Evolutionary conservation across 1,139 yeast species (phyloP), one percentile per base, ranked within the genome.

Genomic region (Geotrichum carabidarum): DNA sequence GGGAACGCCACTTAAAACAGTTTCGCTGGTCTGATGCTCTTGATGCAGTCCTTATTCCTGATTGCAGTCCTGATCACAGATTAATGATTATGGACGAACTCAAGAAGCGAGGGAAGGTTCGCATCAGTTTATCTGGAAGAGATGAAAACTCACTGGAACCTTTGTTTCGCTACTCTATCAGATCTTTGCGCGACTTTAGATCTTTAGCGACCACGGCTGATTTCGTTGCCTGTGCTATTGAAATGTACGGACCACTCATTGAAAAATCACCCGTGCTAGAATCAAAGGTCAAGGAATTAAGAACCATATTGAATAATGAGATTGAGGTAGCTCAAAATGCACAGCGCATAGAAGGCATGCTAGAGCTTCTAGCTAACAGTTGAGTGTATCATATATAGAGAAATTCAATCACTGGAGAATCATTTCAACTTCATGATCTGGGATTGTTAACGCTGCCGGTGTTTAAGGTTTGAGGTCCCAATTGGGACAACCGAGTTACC

Each of bases 1-100:
- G 85, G 67, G 99, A 93, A 70, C 85, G 79, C 67, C 86, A 86
- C 63, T 76, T 93, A 59, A 87, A 88, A 67, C 86, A 86, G 32
- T 93, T 93, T 74, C 81, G 87, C 67, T 93, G 98, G 97, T 69
- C 83, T 2, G 97, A 91, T 62, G 97, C 98, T 1, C 77, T 93
- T 53, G 96, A 93, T 68, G 78, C 84, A 58, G 97, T 96, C 1
- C 83, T 93, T 62, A 75, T 80, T 15, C 78, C 84, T 2, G 96
- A 95, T 3, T 78, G 84, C 66, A 82, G 93, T 1, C 81, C 83
- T 59, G 96, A 90, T 63, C 77, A 84, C 58, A 86, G 95, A 0
- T 74, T 88, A 11, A 84, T 95, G 11, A 88, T 89, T 6, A 75
- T 93, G 57, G 84, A 83, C 62, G 98, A 93, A 70, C 78, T 93